Evolutionary conservation across 257 asterid species (phyloP).

Genomic region (Fraxinus excelsior): DNA sequence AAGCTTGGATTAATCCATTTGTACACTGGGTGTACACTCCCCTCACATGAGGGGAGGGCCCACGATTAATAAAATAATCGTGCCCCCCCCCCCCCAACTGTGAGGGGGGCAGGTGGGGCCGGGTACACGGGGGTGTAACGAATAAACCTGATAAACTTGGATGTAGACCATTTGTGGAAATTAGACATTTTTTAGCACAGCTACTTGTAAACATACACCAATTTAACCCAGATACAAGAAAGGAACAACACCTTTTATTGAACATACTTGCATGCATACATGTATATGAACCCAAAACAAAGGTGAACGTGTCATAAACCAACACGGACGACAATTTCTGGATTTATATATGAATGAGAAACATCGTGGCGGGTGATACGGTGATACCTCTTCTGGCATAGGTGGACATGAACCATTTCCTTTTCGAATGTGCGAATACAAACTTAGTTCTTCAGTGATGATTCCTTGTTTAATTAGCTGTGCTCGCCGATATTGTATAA

Average conservation of each 20-base stretch:
- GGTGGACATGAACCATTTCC: constrained; percentile 90
- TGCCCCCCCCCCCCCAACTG: too few species aligned
- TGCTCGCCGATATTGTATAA: constrained; percentile 81
- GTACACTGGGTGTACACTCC: too few species aligned
- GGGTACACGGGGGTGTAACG: too few species aligned
- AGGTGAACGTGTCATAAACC: neutral
- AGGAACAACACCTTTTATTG: neutral
- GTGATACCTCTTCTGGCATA: constrained; percentile 92
- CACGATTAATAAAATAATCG: too few species aligned
- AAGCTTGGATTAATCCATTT: too few species aligned
- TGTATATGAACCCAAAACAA: too few species aligned
- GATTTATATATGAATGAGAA: neutral
- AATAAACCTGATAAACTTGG: neutral
- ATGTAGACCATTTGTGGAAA: neutral
- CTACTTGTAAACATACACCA: neutral
- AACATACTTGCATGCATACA: neutral
- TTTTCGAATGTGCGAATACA: constrained; percentile 72
- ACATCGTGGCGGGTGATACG: constrained; percentile 37
- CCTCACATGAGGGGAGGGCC: too few species aligned
- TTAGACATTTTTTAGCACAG: neutral
- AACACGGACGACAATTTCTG: neutral
- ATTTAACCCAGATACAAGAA: neutral
- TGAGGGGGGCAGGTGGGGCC: too few species aligned
- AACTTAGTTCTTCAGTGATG: constrained; percentile 52
- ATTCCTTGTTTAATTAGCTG: constrained; percentile 81